Conservation (phyloP, 75 land plant genomes). For the Pseudotsuga menziesii region DNA sequence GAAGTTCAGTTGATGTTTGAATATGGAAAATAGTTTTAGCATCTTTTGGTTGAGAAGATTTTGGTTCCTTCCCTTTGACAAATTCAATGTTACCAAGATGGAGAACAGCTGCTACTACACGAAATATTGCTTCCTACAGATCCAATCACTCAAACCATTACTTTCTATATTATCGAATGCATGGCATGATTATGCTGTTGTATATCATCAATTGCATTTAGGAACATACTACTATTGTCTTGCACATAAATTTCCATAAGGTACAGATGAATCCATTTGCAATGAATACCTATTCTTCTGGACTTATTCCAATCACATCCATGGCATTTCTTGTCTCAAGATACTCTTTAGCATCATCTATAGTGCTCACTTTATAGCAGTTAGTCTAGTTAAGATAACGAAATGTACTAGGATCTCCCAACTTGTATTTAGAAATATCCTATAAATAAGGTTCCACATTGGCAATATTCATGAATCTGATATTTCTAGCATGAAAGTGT, state of each 20-base stretch:
- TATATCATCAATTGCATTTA: neutral
- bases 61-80: conserved; percentile 63
- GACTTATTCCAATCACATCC: conserved; percentile 89
- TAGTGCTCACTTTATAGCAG: conserved; percentile 72
- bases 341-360: conserved; percentile 81
- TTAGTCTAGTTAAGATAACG: conserved; percentile 87
- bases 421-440: conserved; percentile 79
- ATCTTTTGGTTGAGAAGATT: conserved; percentile 66
- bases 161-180: neutral
- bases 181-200: neutral
- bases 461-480: conserved; percentile 1
- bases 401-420: conserved; percentile 69
- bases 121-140: conserved; percentile 70
- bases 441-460: conserved; percentile 15
- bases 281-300: conserved; percentile 78
- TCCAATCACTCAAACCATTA: conserved; percentile 2
- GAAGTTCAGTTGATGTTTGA: conserved; percentile 64
- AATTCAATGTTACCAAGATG: conserved; percentile 77
- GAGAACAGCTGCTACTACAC: conserved; percentile 74
- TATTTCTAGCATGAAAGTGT: neutral
- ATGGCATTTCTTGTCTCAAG: conserved; percentile 87
- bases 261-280: neutral
- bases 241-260: neutral
- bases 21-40: conserved; percentile 60
- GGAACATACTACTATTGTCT: neutral